Percentiles rank a stretch among this genome's conserved stretches.
Conservation (phyloP, 768 basidiomycete genomes). For the Chiua virens region DNA sequence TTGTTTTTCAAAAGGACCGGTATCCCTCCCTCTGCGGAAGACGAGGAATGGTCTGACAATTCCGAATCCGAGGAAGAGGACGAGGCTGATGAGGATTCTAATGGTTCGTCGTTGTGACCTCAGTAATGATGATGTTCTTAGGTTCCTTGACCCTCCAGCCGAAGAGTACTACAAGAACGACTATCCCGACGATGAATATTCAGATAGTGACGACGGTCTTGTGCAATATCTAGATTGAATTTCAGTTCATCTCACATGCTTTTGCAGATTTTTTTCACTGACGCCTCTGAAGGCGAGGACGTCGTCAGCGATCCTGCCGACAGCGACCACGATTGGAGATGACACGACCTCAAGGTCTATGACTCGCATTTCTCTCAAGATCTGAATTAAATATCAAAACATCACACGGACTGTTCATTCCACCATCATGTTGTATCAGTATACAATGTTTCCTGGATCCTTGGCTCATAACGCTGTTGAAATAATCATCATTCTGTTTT, state of each 20-base stretch:
- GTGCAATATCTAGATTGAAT: constrained; percentile 5
- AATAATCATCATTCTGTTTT: not conserved
- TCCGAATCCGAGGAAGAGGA: constrained; percentile 70
- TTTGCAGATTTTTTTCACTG: constrained; percentile 58
- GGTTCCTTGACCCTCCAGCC: constrained; percentile 38
- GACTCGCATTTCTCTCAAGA: constrained; percentile 15
- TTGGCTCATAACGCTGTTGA: not conserved
- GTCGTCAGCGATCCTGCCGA: constrained; percentile 31
- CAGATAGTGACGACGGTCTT: constrained; percentile 43
- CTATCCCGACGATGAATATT: constrained; percentile 71
- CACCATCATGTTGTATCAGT: constrained; percentile 14
- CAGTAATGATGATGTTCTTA: not conserved
- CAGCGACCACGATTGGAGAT: constrained; percentile 35
- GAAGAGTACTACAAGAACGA: constrained; percentile 87
- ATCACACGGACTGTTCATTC: constrained; percentile 17
- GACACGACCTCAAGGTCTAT: constrained; percentile 7
- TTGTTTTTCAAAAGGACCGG: constrained; percentile 48
- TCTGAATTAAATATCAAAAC: constrained; percentile 18
- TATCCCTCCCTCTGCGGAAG: constrained; percentile 55
- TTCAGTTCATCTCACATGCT: not conserved
- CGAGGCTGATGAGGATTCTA: constrained; percentile 83
- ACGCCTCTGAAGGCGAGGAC: constrained; percentile 51
- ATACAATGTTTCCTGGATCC: constrained; percentile 18
- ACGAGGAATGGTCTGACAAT: constrained; percentile 54
- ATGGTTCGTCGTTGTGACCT: constrained; percentile 46